Percentiles rank a stretch among this genome's conserved stretches.
Evolutionary conservation across 768 basidiomycete genomes (phyloP).

Genomic region (Pseudohyphozyma bogoriensis): DNA sequence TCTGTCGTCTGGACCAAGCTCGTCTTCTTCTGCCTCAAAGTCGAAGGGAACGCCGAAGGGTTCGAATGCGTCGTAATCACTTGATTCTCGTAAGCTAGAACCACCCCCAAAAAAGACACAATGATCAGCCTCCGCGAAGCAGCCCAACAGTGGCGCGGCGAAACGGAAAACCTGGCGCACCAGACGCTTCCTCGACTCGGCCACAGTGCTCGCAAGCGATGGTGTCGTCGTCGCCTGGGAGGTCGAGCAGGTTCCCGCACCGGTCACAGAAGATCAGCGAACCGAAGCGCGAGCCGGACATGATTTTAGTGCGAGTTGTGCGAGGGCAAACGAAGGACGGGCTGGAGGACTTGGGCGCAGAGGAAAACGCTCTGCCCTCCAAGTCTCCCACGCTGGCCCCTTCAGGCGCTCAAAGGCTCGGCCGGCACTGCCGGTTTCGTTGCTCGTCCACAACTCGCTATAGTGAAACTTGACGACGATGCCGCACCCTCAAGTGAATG

Average conservation of each 20-base stretch:
- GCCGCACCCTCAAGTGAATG: conserved; percentile 5
- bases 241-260: conserved; percentile 78
- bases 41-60: conserved; percentile 87
- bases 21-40: conserved; percentile 77
- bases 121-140: not conserved
- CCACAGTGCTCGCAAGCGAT: conserved; percentile 83
- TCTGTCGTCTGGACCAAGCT: conserved; percentile 55
- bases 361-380: not conserved
- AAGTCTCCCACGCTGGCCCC: too few relatives aligned
- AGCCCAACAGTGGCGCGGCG: not conserved
- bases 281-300: conserved; percentile 46
- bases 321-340: not conserved
- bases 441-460: not conserved
- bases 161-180: not conserved
- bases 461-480: not conserved
- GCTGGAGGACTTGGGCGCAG: not conserved
- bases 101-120: not conserved
- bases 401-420: too few relatives aligned
- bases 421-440: not conserved
- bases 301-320: too few relatives aligned
- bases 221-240: conserved; percentile 66
- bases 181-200: conserved; percentile 67
- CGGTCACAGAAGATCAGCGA: conserved; percentile 88
- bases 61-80: conserved; percentile 82
- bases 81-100: conserved; percentile 77